Conservation (phyloP, 2,329 filamentous ascomycete genomes). For the Exutisphaerella laricina region DNA sequence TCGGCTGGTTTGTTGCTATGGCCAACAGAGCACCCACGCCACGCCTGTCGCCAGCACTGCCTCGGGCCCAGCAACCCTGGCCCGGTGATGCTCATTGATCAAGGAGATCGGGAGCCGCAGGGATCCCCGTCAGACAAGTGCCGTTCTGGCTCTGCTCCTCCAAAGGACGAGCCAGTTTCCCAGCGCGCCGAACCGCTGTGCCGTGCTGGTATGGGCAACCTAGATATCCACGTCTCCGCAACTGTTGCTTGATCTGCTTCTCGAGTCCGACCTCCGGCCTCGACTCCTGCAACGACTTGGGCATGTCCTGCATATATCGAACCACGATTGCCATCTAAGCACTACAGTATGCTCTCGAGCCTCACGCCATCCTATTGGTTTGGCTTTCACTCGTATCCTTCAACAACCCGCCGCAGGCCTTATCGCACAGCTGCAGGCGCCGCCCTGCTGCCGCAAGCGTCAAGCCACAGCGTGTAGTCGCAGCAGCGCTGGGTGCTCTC, state of each 20-base stretch:
- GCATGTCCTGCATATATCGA: conserved; percentile 10
- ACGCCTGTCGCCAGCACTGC: not conserved
- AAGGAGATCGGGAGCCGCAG: conserved; percentile 8
- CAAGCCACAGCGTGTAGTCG: conserved; percentile 25
- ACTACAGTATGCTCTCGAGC: not conserved
- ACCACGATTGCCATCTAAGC: conserved; percentile 1
- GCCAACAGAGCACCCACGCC: not conserved
- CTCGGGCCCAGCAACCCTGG: too few species aligned
- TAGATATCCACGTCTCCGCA: conserved; percentile 13
- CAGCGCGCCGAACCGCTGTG: conserved; percentile 8
- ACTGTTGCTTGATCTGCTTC: conserved; percentile 3
- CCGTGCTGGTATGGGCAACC: conserved; percentile 4
- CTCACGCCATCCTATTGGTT: not conserved
- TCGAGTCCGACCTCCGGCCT: not conserved
- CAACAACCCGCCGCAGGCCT: conserved; percentile 1
- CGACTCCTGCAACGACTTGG: not conserved
- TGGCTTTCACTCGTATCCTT: conserved; percentile 1
- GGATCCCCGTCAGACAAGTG: conserved; percentile 3
- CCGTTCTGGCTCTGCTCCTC: conserved; percentile 6
- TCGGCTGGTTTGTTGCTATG: not conserved
- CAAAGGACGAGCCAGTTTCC: conserved; percentile 4
- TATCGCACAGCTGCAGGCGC: conserved; percentile 8
- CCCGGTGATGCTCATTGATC: conserved; percentile 1
- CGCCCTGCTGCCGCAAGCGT: conserved; percentile 21
- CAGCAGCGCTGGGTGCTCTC: conserved; percentile 14